Evolutionary conservation across 805 yeast species (phyloP).

Genomic region (Blastobotrys mokoenaii): DNA sequence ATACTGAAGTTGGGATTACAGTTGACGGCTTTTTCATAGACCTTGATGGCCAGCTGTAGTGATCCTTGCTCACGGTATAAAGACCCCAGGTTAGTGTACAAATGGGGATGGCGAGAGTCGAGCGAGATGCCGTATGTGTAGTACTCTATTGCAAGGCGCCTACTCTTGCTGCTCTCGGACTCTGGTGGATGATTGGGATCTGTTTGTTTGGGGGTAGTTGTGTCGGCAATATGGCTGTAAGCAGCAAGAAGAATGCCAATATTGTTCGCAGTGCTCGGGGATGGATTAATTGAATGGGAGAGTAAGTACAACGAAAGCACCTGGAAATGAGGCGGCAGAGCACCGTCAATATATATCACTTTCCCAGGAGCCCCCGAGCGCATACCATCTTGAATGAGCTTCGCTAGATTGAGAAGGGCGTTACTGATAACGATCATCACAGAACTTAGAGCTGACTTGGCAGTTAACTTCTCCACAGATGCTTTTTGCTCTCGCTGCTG

Average conservation of each 20-base stretch:
- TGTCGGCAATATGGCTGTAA: not conserved
- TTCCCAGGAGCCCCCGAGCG: conserved; percentile 19
- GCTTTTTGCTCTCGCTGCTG: not conserved
- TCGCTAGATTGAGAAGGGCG: conserved; percentile 27
- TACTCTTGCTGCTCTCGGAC: not conserved
- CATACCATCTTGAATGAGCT: conserved; percentile 28
- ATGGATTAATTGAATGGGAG: conserved; percentile 24
- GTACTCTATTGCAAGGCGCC: conserved; percentile 22
- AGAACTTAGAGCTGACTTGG: not conserved
- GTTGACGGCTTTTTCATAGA: conserved; percentile 25
- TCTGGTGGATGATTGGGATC: not conserved
- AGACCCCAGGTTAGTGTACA: conserved; percentile 28
- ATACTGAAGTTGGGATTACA: conserved; percentile 25
- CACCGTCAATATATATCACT: conserved; percentile 19
- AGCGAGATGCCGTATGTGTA: conserved; percentile 25
- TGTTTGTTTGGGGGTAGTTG: not conserved
- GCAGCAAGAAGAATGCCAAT: conserved; percentile 27
- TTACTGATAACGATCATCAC: conserved; percentile 9
- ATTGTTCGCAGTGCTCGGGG: conserved; percentile 28
- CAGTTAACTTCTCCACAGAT: not conserved
- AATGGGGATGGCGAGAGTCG: conserved; percentile 28
- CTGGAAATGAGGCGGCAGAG: conserved; percentile 21
- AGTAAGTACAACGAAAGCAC: conserved; percentile 24
- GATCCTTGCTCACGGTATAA: conserved; percentile 26
- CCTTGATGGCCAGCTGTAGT: conserved; percentile 21